A percentile compares a stretch with the other conserved stretches of the same genome.
Evolutionary conservation across 1,284 basidiomycete species (phyloP).

Genomic region (Austroboletus niveus): DNA sequence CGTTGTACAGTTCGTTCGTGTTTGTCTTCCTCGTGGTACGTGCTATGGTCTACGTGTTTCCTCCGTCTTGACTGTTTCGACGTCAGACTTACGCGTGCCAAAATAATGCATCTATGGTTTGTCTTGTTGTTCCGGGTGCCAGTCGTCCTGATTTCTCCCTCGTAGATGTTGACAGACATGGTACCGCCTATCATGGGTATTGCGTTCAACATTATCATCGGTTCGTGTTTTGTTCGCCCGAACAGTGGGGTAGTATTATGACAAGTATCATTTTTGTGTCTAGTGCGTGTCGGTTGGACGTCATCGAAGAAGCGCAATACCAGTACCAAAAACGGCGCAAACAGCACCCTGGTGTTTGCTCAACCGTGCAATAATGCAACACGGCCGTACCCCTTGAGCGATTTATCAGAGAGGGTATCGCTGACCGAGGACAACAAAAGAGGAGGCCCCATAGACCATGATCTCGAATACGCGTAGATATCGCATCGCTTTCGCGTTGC

Average conservation of each 20-base stretch:
- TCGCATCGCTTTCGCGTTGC: neutral
- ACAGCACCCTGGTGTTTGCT: neutral
- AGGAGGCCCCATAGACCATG: neutral
- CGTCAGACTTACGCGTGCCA: conserved; percentile 5
- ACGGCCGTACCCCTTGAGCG: neutral
- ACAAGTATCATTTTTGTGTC: neutral
- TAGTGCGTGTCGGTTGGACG: conserved; percentile 2
- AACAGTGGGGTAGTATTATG: neutral
- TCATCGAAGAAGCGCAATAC: neutral
- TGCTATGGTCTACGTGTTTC: neutral
- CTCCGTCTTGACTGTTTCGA: neutral
- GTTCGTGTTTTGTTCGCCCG: neutral
- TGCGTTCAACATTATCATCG: conserved; percentile 12
- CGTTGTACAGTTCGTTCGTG: conserved; percentile 8
- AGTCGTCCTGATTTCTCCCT: neutral
- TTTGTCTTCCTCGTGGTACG: conserved; percentile 7
- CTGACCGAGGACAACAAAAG: neutral
- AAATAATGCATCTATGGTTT: conserved; percentile 8
- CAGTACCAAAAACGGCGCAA: neutral
- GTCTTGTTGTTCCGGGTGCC: neutral
- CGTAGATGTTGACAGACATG: conserved; percentile 8
- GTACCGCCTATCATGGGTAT: conserved; percentile 12
- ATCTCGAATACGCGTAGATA: neutral
- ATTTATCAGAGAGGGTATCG: neutral
- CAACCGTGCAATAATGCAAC: neutral